Evolutionary conservation across 169 alveolate genomes (phyloP), one percentile per base, ranked within the genome.

Genomic region (Blepharisma undulans): DNA sequence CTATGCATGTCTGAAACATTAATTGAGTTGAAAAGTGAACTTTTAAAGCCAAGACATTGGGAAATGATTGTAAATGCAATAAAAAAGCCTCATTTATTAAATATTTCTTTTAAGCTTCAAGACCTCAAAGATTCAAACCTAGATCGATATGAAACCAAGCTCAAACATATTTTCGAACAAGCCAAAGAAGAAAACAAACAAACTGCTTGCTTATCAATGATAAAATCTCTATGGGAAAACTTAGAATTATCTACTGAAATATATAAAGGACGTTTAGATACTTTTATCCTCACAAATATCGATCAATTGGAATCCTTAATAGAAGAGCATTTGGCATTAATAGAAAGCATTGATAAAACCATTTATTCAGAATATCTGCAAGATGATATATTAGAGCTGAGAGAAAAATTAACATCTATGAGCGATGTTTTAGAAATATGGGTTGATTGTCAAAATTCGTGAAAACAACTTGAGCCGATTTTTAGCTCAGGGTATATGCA

Each of bases 61-160:
- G 71, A 88, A 8, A 72, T 90, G 91, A 94, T 94, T 25, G 92
- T 94, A 59, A 91, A 91, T 33, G 25, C 92, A 22, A 94, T 94
- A 19, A 94, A 92, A 76, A 95, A 95, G n/a, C 96, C 96, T 30
- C 96, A 94, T 71, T 86, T 94, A 18, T 92, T 91, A 86, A 94
- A 90, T 60, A 79, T 91, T 8, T 66, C 60, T 19, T 94, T 94
- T 72, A 94, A 94, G 8, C 92, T 94, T 10, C 87, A 92, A 66
- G 92, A 94, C 77, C 89, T 94, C 21, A 94, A 93, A 91, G 96
- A 94, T 66, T 91, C 90, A 30, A 92, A 89, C 71, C 82, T 94
- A 72, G 78, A 90, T 33, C 90, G 91, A 76, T 94, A 77, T 72
- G 48, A 72, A 32, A 92, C 88, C 32, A 94, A 94, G 74, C 90